Evolutionary conservation across 305 asterid species (phyloP).

Genomic region (Fraxinus greggii): DNA sequence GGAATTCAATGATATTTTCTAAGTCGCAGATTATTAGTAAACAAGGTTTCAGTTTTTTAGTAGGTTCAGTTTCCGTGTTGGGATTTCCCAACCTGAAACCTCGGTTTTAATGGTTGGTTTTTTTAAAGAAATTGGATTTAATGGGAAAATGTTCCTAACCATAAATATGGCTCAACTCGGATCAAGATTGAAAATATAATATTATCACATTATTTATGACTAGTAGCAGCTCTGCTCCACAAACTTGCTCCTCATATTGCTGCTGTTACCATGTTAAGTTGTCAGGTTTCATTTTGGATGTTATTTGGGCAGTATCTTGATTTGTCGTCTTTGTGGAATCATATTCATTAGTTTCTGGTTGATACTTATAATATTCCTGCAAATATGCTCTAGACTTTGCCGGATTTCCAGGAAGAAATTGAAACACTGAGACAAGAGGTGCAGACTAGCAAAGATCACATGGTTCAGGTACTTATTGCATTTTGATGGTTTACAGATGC

Average conservation of each 20-base stretch:
- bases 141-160: not conserved
- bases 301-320: not conserved
- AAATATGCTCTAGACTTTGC: constrained; percentile 39
- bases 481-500: constrained; percentile 1
- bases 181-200: not conserved
- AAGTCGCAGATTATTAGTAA: not conserved
- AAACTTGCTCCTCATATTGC: not conserved
- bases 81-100: not conserved
- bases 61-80: not conserved
- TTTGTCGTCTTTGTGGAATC: constrained; percentile 22
- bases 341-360: not conserved
- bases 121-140: not conserved
- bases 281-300: not conserved
- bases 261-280: not conserved
- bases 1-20: not conserved
- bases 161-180: not conserved
- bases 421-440: constrained; percentile 67
- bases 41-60: not conserved
- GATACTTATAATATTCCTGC: constrained; percentile 16
- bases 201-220: not conserved
- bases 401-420: constrained; percentile 54
- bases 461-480: constrained; percentile 61
- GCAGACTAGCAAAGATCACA: constrained; percentile 65
- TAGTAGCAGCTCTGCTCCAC: not conserved
- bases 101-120: not conserved